Evolutionary conservation across 108 stramenopile genomes (phyloP).

Genomic region (Pseudonitzschia multiseries): DNA sequence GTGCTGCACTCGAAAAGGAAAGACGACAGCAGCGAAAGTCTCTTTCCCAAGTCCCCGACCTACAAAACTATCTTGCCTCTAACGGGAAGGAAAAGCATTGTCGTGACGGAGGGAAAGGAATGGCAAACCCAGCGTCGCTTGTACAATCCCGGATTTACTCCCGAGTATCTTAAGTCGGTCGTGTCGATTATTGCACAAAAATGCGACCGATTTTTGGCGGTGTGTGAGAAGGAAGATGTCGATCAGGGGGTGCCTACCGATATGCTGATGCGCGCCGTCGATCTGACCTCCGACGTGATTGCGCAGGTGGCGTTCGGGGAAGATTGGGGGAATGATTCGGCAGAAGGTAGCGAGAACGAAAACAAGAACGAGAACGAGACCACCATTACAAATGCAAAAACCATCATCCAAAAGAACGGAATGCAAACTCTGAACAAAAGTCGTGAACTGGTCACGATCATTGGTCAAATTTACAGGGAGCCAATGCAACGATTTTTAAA

Average conservation of each 20-base stretch:
- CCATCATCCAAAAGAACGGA: background rate
- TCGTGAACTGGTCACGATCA: background rate
- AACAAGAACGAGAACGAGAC: background rate
- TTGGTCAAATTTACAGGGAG: background rate
- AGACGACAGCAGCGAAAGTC: background rate
- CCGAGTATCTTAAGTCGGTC: background rate
- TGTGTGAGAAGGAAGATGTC: background rate
- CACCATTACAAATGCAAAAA: background rate
- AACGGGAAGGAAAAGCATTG: background rate
- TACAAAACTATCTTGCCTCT: background rate
- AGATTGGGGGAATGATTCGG: slow-evolving; percentile 10
- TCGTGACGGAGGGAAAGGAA: background rate
- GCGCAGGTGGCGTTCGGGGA: slow-evolving; percentile 17
- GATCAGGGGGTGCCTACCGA: background rate
- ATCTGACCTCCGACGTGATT: slow-evolving; percentile 20
- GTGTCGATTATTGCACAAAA: background rate
- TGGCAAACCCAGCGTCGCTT: slow-evolving; percentile 1
- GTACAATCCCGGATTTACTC: background rate
- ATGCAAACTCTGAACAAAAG: background rate
- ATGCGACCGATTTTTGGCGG: slow-evolving; percentile 7
- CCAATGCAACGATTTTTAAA: background rate
- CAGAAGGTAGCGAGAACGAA: background rate
- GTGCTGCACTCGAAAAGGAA: background rate
- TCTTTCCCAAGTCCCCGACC: background rate
- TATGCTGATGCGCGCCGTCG: background rate